Conservation (phyloP, 805 yeast species). For the Suhomyces canberraensis region DNA sequence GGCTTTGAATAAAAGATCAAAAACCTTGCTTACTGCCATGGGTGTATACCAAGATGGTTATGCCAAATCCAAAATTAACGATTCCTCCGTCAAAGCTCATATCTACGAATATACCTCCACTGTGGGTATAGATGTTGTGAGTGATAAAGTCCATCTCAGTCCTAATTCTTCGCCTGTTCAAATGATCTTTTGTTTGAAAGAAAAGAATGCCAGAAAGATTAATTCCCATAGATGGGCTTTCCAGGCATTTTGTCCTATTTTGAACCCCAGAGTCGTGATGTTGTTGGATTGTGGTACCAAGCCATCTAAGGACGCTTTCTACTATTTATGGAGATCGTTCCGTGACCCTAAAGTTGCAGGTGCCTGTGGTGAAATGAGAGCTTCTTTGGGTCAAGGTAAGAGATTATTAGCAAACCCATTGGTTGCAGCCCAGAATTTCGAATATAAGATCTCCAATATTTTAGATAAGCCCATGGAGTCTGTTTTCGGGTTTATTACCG, state of each 20-base stretch:
- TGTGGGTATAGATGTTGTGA: constrained; percentile 75
- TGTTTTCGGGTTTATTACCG: constrained; percentile 90
- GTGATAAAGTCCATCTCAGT: constrained; percentile 62
- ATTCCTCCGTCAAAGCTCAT: constrained; percentile 77
- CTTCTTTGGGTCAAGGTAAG: constrained; percentile 63
- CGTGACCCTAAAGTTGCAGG: constrained; percentile 85
- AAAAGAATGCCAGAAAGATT: constrained; percentile 82
- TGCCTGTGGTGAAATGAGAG: constrained; percentile 95
- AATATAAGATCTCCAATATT: constrained; percentile 92
- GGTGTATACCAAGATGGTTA: constrained; percentile 96
- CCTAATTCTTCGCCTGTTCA: constrained; percentile 79
- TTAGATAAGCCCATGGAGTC: constrained; percentile 95
- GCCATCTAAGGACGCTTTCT: constrained; percentile 80
- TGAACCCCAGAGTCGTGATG: constrained; percentile 80
- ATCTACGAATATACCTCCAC: constrained; percentile 91
- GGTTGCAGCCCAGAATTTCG: constrained; percentile 96
- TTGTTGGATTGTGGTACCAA: constrained; percentile 93
- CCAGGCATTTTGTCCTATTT: constrained; percentile 82
- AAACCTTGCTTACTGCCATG: constrained; percentile 75
- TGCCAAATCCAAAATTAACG: constrained; percentile 88
- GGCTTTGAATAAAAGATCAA: constrained; percentile 74
- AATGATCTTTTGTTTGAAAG: constrained; percentile 84
- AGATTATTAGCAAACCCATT: constrained; percentile 68
- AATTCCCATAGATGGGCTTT: constrained; percentile 97
- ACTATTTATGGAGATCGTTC: constrained; percentile 87